These are phyloP conservation scores for Trichoderma afroharzianum DNA, from an alignment of 2,329 filamentous ascomycete species.

Conservation along the genomic window DNA sequence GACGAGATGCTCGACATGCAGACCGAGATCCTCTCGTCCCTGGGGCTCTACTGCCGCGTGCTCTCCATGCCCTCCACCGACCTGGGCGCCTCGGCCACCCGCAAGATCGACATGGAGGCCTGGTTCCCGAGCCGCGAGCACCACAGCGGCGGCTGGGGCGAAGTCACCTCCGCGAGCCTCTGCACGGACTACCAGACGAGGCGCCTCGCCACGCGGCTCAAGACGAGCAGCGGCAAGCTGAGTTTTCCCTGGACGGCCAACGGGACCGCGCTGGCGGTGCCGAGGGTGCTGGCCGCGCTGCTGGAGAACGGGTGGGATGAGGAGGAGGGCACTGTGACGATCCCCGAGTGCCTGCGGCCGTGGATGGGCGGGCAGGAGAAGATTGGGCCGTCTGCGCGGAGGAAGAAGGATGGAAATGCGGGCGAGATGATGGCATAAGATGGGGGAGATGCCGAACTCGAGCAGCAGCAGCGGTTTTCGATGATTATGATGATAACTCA, in stretches of 20 bases:
- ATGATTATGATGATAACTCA: background rate
- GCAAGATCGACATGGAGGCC: conserved; percentile 92
- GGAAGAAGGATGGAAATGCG: conserved; percentile 25
- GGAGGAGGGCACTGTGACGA: conserved; percentile 57
- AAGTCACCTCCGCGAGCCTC: conserved; percentile 84
- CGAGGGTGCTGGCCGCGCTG: conserved; percentile 81
- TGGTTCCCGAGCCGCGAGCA: conserved; percentile 78
- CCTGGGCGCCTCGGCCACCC: conserved; percentile 79
- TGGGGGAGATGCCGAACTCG: background rate
- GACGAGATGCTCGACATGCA: conserved; percentile 85
- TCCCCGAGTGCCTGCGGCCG: conserved; percentile 74
- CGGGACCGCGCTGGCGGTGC: conserved; percentile 88
- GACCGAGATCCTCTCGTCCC: conserved; percentile 70
- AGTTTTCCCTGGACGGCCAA: conserved; percentile 88
- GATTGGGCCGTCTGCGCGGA: conserved; percentile 44
- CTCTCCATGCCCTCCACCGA: conserved; percentile 90
- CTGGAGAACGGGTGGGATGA: conserved; percentile 90
- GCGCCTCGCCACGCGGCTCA: conserved; percentile 71
- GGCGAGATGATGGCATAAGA: conserved; percentile 4
- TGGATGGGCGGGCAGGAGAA: conserved; percentile 78
- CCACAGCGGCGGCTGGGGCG: conserved; percentile 63
- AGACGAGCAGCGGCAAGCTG: conserved; percentile 50
- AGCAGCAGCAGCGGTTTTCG: background rate
- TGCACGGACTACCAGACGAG: conserved; percentile 94
- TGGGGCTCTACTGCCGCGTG: conserved; percentile 81